Conservation (phyloP, 805 yeast species). For the Metschnikowia reukaufii region DNA sequence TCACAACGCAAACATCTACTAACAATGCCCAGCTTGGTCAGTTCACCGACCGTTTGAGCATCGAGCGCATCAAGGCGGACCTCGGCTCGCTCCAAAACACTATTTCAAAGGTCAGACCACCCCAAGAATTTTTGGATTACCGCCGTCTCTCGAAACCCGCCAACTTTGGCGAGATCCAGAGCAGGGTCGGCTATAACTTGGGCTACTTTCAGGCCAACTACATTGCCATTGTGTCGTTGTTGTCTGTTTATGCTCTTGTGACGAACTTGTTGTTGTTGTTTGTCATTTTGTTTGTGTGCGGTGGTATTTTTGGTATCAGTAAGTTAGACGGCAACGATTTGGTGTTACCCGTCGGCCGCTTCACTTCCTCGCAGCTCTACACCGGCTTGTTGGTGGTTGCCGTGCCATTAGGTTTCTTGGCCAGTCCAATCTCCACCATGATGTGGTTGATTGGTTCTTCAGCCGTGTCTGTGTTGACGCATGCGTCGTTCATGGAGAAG, state of each 20-base stretch:
- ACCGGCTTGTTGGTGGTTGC: constrained; percentile 76
- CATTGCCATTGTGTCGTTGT: constrained; percentile 64
- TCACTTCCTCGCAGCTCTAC: constrained; percentile 79
- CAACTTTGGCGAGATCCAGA: constrained; percentile 85
- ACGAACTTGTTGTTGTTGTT: constrained; percentile 83
- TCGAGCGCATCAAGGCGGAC: constrained; percentile 27
- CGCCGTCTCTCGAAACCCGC: constrained; percentile 88
- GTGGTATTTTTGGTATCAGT: constrained; percentile 77
- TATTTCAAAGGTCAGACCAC: constrained; percentile 75
- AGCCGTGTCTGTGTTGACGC: constrained; percentile 72
- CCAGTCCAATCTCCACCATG: constrained; percentile 85
- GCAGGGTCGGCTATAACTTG: constrained; percentile 83
- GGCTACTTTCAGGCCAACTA: constrained; percentile 88
- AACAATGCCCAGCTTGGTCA: constrained; percentile 8
- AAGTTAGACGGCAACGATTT: constrained; percentile 82
- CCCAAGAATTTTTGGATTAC: constrained; percentile 90
- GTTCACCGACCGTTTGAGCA: constrained; percentile 24
- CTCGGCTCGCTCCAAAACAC: constrained; percentile 53
- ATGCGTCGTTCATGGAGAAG: constrained; percentile 90
- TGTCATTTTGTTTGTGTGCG: constrained; percentile 69
- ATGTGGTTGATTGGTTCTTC: constrained; percentile 92
- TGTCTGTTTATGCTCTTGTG: constrained; percentile 80
- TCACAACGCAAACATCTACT: too few relatives aligned
- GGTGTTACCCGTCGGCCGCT: constrained; percentile 66
- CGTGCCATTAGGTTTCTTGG: constrained; percentile 79